phyloP scores from a whole-genome alignment of 345 rosid species.

The Carallia pectinifolia region DNA sequence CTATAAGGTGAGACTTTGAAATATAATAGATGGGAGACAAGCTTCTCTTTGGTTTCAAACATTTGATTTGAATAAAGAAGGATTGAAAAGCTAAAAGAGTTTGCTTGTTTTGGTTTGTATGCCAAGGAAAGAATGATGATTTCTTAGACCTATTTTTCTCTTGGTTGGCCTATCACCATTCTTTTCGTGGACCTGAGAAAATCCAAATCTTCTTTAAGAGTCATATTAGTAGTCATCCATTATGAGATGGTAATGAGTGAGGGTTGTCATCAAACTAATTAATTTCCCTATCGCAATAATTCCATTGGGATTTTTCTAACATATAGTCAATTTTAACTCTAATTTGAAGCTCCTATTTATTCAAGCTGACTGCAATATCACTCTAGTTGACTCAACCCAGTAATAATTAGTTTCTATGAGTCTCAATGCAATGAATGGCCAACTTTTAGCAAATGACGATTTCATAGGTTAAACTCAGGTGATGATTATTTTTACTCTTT shows the following conservation, averaged over 20 bases:
- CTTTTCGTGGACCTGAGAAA: conserved; percentile 13
- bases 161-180: conserved; percentile 30
- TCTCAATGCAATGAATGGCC: background rate
- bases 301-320: background rate
- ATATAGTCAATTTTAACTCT: no score
- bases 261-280: background rate
- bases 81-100: conserved; percentile 12
- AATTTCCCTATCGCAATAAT: background rate
- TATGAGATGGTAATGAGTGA: background rate
- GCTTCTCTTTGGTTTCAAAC: conserved; percentile 18
- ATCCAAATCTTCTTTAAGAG: conserved; percentile 19
- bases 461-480: background rate
- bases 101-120: conserved; percentile 25
- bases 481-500: no score
- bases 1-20: background rate
- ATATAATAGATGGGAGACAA: conserved; percentile 21
- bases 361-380: background rate
- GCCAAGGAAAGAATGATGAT: conserved; percentile 5
- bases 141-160: background rate
- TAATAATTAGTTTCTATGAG: background rate
- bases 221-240: conserved; percentile 12
- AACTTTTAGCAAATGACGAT: background rate
- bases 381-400: background rate
- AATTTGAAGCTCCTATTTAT: background rate
- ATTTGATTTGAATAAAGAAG: conserved; percentile 19